phyloP scores from a whole-genome alignment of 1,284 basidiomycete species.

The Ceratobasidium papillatum region DNA sequence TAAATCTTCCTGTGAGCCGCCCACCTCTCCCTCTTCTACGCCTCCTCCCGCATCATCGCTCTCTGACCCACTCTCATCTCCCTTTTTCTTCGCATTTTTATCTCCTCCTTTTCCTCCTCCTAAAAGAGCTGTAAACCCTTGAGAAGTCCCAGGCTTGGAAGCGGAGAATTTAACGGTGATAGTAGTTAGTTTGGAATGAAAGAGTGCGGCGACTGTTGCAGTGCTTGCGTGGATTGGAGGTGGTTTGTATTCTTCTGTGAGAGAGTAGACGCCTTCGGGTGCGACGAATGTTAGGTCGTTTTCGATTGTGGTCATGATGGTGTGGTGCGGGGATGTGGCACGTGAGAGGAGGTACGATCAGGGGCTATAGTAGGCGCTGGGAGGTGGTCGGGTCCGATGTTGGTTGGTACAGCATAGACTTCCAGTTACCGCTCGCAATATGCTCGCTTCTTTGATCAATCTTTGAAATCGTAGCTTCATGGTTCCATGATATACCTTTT shows the following conservation, averaged over 20 bases:
- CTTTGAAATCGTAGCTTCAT: too few species aligned
- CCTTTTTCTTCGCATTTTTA: slow-evolving; percentile 61
- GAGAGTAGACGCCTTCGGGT: slow-evolving; percentile 84
- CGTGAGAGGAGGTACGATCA: neutral
- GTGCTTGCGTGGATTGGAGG: slow-evolving; percentile 58
- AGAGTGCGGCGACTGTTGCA: slow-evolving; percentile 59
- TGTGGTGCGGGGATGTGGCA: slow-evolving; percentile 3
- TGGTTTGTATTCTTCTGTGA: slow-evolving; percentile 84
- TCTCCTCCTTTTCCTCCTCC: slow-evolving; percentile 59
- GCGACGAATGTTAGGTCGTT: slow-evolving; percentile 72
- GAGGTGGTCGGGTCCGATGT: neutral
- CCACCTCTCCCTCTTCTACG: slow-evolving; percentile 56
- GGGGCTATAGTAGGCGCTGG: neutral
- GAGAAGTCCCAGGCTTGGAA: slow-evolving; percentile 61
- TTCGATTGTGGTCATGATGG: slow-evolving; percentile 30
- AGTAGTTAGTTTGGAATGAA: slow-evolving; percentile 69
- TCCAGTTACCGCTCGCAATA: too few species aligned
- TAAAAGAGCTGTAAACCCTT: slow-evolving; percentile 71
- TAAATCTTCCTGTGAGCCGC: slow-evolving; percentile 46
- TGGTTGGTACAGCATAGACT: neutral
- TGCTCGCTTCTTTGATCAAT: too few species aligned
- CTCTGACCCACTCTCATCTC: slow-evolving; percentile 74
- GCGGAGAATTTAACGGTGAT: slow-evolving; percentile 70
- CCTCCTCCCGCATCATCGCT: slow-evolving; percentile 61
- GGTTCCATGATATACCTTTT: too few species aligned